These are phyloP conservation scores for Phaseolus lunatus DNA, from an alignment of 306 rosid species.

Conservation along the genomic window DNA sequence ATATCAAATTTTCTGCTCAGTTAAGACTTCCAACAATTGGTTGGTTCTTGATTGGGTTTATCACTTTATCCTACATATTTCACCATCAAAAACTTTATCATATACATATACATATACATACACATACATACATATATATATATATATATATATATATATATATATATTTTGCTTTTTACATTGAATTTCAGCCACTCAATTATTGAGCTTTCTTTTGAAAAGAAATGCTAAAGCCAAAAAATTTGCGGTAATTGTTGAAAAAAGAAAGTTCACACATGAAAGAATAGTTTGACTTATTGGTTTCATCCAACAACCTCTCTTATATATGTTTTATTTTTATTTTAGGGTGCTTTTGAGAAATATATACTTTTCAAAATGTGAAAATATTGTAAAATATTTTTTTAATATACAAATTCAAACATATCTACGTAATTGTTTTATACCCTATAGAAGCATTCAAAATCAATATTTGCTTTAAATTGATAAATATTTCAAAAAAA, in stretches of 20 bases:
- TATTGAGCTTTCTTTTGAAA: conserved; percentile 29
- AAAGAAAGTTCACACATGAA: neutral
- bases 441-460: neutral
- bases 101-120: neutral
- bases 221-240: neutral
- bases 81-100: too few relatives aligned
- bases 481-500: too few relatives aligned
- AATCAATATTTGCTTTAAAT: too few relatives aligned
- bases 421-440: neutral
- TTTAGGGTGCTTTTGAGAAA: neutral
- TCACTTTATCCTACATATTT: neutral
- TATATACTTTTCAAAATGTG: neutral
- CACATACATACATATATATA: too few relatives aligned
- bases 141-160: neutral
- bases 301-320: neutral
- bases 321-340: neutral
- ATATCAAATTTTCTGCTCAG: neutral
- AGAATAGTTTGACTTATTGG: neutral
- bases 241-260: neutral
- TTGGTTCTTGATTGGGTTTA: conserved; percentile 29
- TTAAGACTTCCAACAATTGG: conserved; percentile 25
- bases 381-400: too few relatives aligned
- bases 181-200: conserved; percentile 34
- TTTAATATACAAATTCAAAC: neutral
- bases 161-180: neutral